A percentile compares a stretch with the other conserved stretches of the same genome.
Conservation (phyloP, 2,329 filamentous ascomycete genomes). For the Venturiaceae sp. region DNA sequence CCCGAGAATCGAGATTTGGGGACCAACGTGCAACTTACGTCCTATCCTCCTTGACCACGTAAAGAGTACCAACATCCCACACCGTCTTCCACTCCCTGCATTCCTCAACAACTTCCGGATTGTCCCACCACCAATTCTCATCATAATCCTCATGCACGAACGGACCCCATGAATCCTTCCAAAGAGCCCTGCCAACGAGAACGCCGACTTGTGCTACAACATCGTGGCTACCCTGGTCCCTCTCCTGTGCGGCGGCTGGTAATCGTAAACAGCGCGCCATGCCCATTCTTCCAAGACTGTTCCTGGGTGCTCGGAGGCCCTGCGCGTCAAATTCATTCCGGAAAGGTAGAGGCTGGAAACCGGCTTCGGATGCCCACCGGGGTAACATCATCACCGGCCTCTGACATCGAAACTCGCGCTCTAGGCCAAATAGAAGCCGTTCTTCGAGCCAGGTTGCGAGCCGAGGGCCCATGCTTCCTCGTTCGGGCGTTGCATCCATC, state of each 20-base stretch:
- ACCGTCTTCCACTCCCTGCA: constrained; percentile 23
- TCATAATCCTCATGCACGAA: constrained; percentile 17
- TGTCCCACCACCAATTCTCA: constrained; percentile 27
- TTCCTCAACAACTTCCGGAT: constrained; percentile 24
- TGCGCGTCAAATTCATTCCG: neutral
- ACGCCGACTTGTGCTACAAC: constrained; percentile 22
- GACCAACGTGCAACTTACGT: neutral
- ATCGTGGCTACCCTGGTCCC: constrained; percentile 8
- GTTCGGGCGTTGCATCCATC: constrained; percentile 52
- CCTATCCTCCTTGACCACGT: constrained; percentile 20
- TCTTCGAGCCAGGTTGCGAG: constrained; percentile 54
- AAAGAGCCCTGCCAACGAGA: constrained; percentile 23
- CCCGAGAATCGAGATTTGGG: too few relatives aligned
- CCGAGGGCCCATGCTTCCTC: constrained; percentile 45
- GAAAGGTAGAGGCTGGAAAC: constrained; percentile 1
- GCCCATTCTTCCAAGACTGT: neutral
- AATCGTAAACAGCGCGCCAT: neutral
- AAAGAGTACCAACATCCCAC: constrained; percentile 26
- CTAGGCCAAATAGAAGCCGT: constrained; percentile 49
- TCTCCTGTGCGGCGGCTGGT: neutral
- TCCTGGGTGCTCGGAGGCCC: neutral
- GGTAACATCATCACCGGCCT: constrained; percentile 51
- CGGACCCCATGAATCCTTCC: constrained; percentile 27
- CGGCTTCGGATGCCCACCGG: constrained; percentile 42
- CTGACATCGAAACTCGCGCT: constrained; percentile 48